Evolutionary conservation across 345 rosid species (phyloP).

Genomic region (Eucalyptus viminalis): DNA sequence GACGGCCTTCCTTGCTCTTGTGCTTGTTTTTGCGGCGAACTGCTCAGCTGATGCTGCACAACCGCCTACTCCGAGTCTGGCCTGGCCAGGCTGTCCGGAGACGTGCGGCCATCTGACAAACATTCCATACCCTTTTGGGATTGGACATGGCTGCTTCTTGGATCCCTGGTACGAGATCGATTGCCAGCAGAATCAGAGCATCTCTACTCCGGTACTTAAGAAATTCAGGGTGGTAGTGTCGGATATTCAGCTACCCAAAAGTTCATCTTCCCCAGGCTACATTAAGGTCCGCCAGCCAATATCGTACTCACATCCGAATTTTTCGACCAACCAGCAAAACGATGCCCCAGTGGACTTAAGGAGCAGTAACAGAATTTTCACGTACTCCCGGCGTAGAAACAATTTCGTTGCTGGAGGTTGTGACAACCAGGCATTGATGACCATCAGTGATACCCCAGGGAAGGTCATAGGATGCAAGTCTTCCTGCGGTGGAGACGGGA

Average conservation of each 20-base stretch:
- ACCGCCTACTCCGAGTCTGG: background rate
- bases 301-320: background rate
- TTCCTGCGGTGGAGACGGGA: background rate
- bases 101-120: background rate
- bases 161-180: background rate
- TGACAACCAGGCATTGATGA: background rate
- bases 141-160: background rate
- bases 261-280: background rate
- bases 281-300: background rate
- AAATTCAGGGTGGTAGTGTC: background rate
- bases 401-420: background rate
- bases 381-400: fast-evolving
- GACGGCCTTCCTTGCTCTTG: background rate
- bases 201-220: background rate
- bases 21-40: background rate
- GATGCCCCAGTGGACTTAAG: background rate
- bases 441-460: fast-evolving
- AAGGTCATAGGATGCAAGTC: background rate
- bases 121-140: background rate
- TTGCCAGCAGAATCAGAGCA: fast-evolving
- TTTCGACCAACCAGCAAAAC: background rate
- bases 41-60: background rate
- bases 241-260: fast-evolving
- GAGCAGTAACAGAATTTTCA: too few species aligned
- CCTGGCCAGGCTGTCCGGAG: fast-evolving